Base-by-base conservation (phyloP, 2,329 filamentous ascomycete species). In the Nothophoma quercina region DNA sequence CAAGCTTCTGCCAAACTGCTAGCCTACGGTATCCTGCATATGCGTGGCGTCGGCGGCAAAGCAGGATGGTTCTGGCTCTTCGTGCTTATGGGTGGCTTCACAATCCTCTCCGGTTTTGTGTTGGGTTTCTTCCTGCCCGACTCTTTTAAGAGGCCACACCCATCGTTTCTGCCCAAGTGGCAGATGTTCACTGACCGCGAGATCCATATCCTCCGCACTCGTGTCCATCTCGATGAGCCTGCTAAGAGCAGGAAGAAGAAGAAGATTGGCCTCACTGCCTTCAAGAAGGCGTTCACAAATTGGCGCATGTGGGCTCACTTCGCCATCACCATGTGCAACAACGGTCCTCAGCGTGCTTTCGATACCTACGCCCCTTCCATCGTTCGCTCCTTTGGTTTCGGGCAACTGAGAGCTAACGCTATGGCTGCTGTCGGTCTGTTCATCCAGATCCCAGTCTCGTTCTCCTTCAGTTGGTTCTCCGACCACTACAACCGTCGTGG, bases 311-410 rank as follows among this genome's bases (percentile, higher is more conserved):
- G 79, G 73, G 68, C 78, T 5, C 83, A 85, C 42, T 74, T 82
- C 5, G 52, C 80, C 15, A 78, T 85, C 52, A 81, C 82, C 28
- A 58, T 82, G 23, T 56, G 72, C 67, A 82, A 81, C 68, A 76
- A 82, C 59, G 69, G 80, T 10, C 78, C 80, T 15, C 74, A 82
- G 60, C 60, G 76, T 65, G 75, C 77, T 1, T 77, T 82, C 33
- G 76, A 81, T 46, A 81, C 82, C 4, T 84, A 85, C 55, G 77
- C 80, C 0, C 83, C 83, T 0, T 78, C 78, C 5, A 79, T 86
- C 38, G 80, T 85, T 50, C 77, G 72, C 41, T 77, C 75, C 9
- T 80, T 85, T 38, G 83, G 83, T 0, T 85, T 83, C 55, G 68
- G 65, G 4, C 63, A 69, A 0, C 75, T 85, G 3, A 71, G 65